phyloP scores from a whole-genome alignment of 2,329 filamentous ascomycete species.

The Ophiostoma himal-ulmi region DNA sequence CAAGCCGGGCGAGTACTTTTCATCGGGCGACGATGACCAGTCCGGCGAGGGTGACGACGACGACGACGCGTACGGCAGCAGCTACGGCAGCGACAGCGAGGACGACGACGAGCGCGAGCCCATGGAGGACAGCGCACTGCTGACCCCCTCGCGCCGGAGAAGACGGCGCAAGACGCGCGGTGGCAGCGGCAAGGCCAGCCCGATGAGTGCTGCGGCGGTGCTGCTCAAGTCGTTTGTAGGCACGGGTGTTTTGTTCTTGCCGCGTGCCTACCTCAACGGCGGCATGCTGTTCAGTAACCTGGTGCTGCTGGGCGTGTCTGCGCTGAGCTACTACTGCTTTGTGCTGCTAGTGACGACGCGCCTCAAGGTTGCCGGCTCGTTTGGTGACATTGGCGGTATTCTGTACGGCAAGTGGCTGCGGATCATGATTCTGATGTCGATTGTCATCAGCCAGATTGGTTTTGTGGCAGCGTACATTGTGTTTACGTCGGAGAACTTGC shows the following conservation, averaged over 20 bases:
- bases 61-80: slow-evolving; percentile 39
- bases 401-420: slow-evolving; percentile 90
- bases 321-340: slow-evolving; percentile 94
- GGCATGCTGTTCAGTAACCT: slow-evolving; percentile 96
- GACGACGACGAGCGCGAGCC: slow-evolving; percentile 68
- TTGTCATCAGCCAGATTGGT: slow-evolving; percentile 91
- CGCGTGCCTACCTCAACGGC: slow-evolving; percentile 88
- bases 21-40: slow-evolving; percentile 57
- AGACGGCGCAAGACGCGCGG: slow-evolving; percentile 71
- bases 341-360: slow-evolving; percentile 85
- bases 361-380: slow-evolving; percentile 82
- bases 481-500: slow-evolving; percentile 91
- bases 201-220: slow-evolving; percentile 73
- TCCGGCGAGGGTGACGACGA: slow-evolving; percentile 27
- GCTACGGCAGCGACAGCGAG: slow-evolving; percentile 43
- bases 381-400: slow-evolving; percentile 91
- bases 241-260: slow-evolving; percentile 88
- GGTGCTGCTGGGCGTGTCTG: slow-evolving; percentile 78
- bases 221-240: slow-evolving; percentile 97
- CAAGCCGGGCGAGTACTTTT: slow-evolving; percentile 84
- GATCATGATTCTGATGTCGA: slow-evolving; percentile 77
- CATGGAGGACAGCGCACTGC: slow-evolving; percentile 80
- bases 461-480: slow-evolving; percentile 95
- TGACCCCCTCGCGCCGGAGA: slow-evolving; percentile 68
- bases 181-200: slow-evolving; percentile 68